A percentile compares a stretch with the other conserved stretches of the same genome.
phyloP scores from a whole-genome alignment of 345 rosid species.

The Populus alba region DNA sequence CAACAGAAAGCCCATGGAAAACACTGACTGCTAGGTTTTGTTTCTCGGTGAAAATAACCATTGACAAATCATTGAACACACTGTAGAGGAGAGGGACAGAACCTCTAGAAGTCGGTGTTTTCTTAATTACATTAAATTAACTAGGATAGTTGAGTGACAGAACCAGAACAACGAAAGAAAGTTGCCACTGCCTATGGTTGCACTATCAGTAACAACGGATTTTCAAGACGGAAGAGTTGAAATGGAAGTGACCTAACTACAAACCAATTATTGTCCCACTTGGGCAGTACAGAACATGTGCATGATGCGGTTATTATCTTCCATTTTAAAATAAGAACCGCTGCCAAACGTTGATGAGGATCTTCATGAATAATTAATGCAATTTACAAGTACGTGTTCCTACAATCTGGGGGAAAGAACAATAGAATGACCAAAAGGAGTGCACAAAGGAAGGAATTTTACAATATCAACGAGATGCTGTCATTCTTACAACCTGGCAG shows the following conservation, averaged over 20 bases:
- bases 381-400: slow-evolving; percentile 34
- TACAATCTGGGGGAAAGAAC: slow-evolving; percentile 11
- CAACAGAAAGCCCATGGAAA: too few species aligned
- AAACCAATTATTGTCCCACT: background rate
- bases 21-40: too few species aligned
- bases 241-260: background rate
- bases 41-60: too few species aligned
- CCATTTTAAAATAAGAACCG: background rate
- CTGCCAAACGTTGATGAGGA: background rate
- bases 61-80: too few species aligned
- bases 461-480: slow-evolving; percentile 32
- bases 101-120: too few species aligned
- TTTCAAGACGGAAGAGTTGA: background rate
- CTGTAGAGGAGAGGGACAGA: too few species aligned
- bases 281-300: background rate
- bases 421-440: background rate
- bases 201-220: background rate
- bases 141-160: too few species aligned
- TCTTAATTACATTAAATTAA: too few species aligned
- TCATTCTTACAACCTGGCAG: slow-evolving; percentile 16
- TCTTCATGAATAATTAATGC: slow-evolving; percentile 27
- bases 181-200: background rate
- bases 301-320: background rate
- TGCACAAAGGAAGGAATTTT: slow-evolving; percentile 16
- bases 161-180: background rate